phyloP scores from a whole-genome alignment of 257 asterid species.

The Solanum medicagineum region DNA sequence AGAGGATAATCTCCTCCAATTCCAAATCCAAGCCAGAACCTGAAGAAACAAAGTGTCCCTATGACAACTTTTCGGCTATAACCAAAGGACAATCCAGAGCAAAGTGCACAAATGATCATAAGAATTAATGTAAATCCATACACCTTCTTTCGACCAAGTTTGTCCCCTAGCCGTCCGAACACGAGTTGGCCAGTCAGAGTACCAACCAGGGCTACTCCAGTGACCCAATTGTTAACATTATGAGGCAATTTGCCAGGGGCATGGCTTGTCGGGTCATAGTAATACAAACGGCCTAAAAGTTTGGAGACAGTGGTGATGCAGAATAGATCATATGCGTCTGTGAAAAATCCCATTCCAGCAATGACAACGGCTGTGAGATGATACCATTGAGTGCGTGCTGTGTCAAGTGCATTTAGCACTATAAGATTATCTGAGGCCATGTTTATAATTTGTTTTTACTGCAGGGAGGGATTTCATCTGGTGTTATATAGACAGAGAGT shows the following conservation, averaged over 20 bases:
- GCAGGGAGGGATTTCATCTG: not conserved
- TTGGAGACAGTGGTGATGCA: slow-evolving; percentile 31
- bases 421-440: slow-evolving; percentile 30
- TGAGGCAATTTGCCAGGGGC: slow-evolving; percentile 48
- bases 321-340: slow-evolving; percentile 57
- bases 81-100: slow-evolving; percentile 53
- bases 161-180: slow-evolving; percentile 75
- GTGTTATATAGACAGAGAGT: not conserved
- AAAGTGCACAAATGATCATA: slow-evolving; percentile 43
- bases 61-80: slow-evolving; percentile 28
- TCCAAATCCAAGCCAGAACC: slow-evolving; percentile 68
- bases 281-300: slow-evolving; percentile 43
- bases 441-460: not conserved
- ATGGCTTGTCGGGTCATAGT: slow-evolving; percentile 5
- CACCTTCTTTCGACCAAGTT: slow-evolving; percentile 52
- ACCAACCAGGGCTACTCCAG: slow-evolving; percentile 59
- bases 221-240: slow-evolving; percentile 28
- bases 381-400: slow-evolving; percentile 52
- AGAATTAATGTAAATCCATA: slow-evolving; percentile 51
- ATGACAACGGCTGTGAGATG: slow-evolving; percentile 51
- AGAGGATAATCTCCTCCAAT: slow-evolving; percentile 74
- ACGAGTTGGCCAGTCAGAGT: slow-evolving; percentile 52
- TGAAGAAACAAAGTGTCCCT: slow-evolving; percentile 56
- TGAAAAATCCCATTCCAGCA: slow-evolving; percentile 68
- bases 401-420: slow-evolving; percentile 54